Base-by-base conservation (phyloP, 2,329 filamentous ascomycete genomes). In the Alternaria ethzedia region DNA sequence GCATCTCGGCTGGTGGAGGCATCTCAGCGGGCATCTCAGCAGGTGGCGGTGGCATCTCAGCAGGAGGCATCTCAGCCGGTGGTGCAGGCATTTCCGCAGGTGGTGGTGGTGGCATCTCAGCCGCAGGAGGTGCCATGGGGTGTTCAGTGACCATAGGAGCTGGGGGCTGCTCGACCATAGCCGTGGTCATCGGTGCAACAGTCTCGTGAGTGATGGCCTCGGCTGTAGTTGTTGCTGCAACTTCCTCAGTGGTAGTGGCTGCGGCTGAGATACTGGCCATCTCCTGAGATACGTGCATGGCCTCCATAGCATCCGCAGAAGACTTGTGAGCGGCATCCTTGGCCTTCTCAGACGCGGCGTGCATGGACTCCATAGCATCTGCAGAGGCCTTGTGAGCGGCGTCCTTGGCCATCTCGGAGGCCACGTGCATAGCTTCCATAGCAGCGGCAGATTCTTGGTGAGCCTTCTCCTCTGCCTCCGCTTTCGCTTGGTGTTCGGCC, bases 311-410 rank as follows among this genome's bases (percentile, higher is more conserved):
- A 45, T 66, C 60, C 1, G 68, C 68, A 1, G 56, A 47, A 6
- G 59, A 57, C 32, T 67, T 65, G 43, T 67, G 56, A 28, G 60
- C 60, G 10, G 54, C 50, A 11, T 51, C 54, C 57, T 65, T 65
- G 15, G 59, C 65, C 17, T 63, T n/a, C 32, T 63, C 65, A 10
- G 61, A 41, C 32, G 55, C 62, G 12, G 23, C 57, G 8, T 61
- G 63, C 67, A 69, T 69, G 36, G 66, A 65, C 21, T 63, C 61
- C 61, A 64, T 66, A 20, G 65, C 63, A 58, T 68, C 59, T 5
- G 67, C 67, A 5, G 54, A 52, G 4, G 60, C 51, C 45, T 67
- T 66, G 51, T 67, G 49, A 20, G 58, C 59, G n/a, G 58, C 55
- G 11, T 44, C 55, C 49, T 66, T 66, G 8, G 63, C 65, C 36